Base-by-base conservation (phyloP, 768 basidiomycete species). In the Lyophyllum semitale region DNA sequence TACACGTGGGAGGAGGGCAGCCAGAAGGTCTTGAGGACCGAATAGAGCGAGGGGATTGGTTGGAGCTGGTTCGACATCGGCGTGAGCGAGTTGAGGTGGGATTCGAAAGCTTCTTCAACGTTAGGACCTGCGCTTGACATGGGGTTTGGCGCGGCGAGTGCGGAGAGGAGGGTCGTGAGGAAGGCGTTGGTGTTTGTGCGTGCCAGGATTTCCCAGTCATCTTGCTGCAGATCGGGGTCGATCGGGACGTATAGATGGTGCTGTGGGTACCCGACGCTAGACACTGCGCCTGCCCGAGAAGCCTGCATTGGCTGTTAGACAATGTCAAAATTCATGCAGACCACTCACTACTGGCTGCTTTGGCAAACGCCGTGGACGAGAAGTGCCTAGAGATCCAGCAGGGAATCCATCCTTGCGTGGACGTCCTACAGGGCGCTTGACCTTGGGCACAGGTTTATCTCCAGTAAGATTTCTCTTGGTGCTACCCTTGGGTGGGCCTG, bases 401-500 rank as follows among this genome's bases (percentile, higher is more conserved):
- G 90, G 90, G 33, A 89, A 79, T 0, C 91, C 91, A 61, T 92
- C 90, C 69, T 92, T 91, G 61, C 91, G 73, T 2, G 91, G 91
- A 15, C 91, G 77, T 1, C 91, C 91, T 1, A 92, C 90, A 17
- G 91, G 91, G 42, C 91, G 77, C 68, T 90, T 91, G 51, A 83
- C 70, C 69, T 88, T 88, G 25, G 81, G 76, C 2, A 78, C 73
- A 3, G 66, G 22, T 8, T 68, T 49, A 8, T 70, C 63, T 0
- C 71, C 77, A 2, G 75, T 63, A 1, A 77, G 58, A 22, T 75
- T 74, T 66, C 91, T 92, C 74, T 88, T 89, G 12, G 86, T 88
- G 63, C 87, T 90, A 30, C 89, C 90, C 66, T 89, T 90, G 5
- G 90, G 90, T n/a, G n/a, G n/a, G n/a, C n/a, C n/a, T n/a, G n/a